phyloP scores from a whole-genome alignment of 768 basidiomycete species.

The Hygrophoropsis aurantiaca region DNA sequence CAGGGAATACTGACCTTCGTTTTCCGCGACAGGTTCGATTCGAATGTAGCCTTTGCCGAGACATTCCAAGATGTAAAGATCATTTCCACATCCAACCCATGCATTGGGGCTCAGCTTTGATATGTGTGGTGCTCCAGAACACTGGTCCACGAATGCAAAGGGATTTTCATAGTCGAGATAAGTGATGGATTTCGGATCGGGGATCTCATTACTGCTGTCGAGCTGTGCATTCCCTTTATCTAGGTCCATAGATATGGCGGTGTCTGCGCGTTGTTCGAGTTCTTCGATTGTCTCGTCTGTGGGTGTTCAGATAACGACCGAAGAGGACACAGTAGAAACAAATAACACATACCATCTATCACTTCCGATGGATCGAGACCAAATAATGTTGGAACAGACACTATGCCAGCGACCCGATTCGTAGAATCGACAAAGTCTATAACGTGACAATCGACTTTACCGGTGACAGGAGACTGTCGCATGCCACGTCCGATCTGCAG shows the following conservation, averaged over 20 bases:
- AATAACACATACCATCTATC: slow-evolving; percentile 48
- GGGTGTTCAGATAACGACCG: slow-evolving; percentile 1
- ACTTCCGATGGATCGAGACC: slow-evolving; percentile 77
- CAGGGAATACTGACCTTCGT: slow-evolving; percentile 29
- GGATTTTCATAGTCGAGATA: slow-evolving; percentile 80
- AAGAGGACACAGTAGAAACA: neutral
- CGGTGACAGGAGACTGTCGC: slow-evolving; percentile 77
- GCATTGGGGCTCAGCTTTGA: slow-evolving; percentile 53
- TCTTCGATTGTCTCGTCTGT: slow-evolving; percentile 53
- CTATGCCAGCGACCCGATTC: slow-evolving; percentile 63
- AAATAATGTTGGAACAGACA: slow-evolving; percentile 81
- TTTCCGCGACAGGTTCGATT: slow-evolving; percentile 46
- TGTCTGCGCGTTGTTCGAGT: slow-evolving; percentile 42
- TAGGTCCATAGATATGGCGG: slow-evolving; percentile 7
- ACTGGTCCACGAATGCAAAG: slow-evolving; percentile 52
- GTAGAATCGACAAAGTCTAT: slow-evolving; percentile 89
- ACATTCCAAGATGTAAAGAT: slow-evolving; percentile 73
- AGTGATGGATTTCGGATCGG: slow-evolving; percentile 60
- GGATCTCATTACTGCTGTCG: slow-evolving; percentile 37
- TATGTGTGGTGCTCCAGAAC: slow-evolving; percentile 56
- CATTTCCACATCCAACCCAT: slow-evolving; percentile 80
- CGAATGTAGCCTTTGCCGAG: slow-evolving; percentile 69
- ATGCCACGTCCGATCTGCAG: slow-evolving; percentile 94
- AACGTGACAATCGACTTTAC: slow-evolving; percentile 81
- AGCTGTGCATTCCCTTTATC: slow-evolving; percentile 3